Percentiles rank a stretch among this genome's conserved stretches.
Evolutionary conservation across 495 filamentous ascomycete genomes (phyloP).

Genomic region (Pyrenopolyporus hunteri): DNA sequence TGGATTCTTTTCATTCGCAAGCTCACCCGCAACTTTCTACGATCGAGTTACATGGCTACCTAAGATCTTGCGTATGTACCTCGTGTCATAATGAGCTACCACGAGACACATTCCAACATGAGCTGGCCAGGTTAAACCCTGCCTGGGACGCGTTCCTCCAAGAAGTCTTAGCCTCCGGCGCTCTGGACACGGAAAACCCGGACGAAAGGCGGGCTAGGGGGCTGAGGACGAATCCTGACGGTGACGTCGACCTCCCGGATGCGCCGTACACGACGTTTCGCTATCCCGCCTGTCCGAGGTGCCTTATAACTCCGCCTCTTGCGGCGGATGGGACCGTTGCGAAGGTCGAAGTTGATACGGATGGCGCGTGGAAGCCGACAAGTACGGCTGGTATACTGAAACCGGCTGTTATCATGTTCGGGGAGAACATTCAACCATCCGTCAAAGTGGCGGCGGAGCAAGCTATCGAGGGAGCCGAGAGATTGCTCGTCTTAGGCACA

Average conservation of each 20-base stretch:
- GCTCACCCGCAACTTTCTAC: slow-evolving; percentile 78
- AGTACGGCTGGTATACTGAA: slow-evolving; percentile 85
- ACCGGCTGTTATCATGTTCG: slow-evolving; percentile 94
- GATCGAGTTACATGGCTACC: slow-evolving; percentile 88
- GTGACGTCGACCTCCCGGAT: slow-evolving; percentile 89
- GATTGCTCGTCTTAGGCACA: slow-evolving; percentile 81
- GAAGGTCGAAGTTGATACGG: slow-evolving; percentile 72
- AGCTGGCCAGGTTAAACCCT: slow-evolving; percentile 81
- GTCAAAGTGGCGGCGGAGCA: slow-evolving; percentile 80
- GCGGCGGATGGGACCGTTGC: slow-evolving; percentile 61
- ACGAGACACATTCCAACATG: slow-evolving; percentile 74
- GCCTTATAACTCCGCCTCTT: slow-evolving; percentile 69
- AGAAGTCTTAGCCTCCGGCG: slow-evolving; percentile 71
- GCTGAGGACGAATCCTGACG: slow-evolving; percentile 87
- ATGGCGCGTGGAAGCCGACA: slow-evolving; percentile 75
- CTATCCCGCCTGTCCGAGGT: slow-evolving; percentile 88
- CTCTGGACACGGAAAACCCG: slow-evolving; percentile 77
- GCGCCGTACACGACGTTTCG: slow-evolving; percentile 88
- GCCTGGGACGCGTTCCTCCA: slow-evolving; percentile 80
- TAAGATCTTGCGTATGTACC: slow-evolving; percentile 81
- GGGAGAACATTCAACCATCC: slow-evolving; percentile 73
- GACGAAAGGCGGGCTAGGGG: slow-evolving; percentile 70
- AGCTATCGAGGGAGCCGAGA: slow-evolving; percentile 74
- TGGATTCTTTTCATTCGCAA: slow-evolving; percentile 86
- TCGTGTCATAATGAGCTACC: slow-evolving; percentile 72